phyloP scores from a whole-genome alignment of 345 rosid genomes.

The Aethionema arabicum region DNA sequence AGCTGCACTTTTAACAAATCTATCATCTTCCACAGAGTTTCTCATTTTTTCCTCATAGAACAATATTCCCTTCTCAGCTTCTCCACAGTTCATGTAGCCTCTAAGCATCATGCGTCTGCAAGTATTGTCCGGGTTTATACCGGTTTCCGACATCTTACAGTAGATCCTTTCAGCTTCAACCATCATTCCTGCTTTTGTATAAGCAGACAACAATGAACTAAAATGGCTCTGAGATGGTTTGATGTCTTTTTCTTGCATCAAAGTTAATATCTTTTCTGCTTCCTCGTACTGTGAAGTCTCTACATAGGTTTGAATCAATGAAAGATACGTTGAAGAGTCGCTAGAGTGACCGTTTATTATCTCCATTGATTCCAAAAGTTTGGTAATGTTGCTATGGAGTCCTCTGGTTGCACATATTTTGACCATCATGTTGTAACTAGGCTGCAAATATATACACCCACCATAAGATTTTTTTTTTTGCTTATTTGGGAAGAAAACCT shows the following conservation, averaged over 20 bases:
- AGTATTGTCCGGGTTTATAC: constrained; percentile 50
- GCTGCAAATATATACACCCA: constrained; percentile 40
- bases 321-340: constrained; percentile 53
- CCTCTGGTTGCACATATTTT: constrained; percentile 49
- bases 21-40: constrained; percentile 44
- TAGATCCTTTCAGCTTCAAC: constrained; percentile 61
- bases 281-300: constrained; percentile 48
- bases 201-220: constrained; percentile 51
- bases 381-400: constrained; percentile 48
- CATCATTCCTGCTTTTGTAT: constrained; percentile 55
- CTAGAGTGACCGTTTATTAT: constrained; percentile 49
- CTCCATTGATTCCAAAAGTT: constrained; percentile 59
- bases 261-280: constrained; percentile 58
- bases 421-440: constrained; percentile 70
- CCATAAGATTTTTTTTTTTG: neutral
- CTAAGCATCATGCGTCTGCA: constrained; percentile 56
- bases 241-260: constrained; percentile 54
- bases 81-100: constrained; percentile 60
- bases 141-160: constrained; percentile 37
- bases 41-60: constrained; percentile 51
- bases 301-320: constrained; percentile 56
- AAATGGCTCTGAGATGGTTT: constrained; percentile 54
- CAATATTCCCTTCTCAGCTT: constrained; percentile 50
- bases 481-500: neutral
- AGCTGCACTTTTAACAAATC: constrained; percentile 54